These are phyloP conservation scores for Lachancea fermentati DNA, from an alignment of 805 yeast species.

Conservation along the genomic window DNA sequence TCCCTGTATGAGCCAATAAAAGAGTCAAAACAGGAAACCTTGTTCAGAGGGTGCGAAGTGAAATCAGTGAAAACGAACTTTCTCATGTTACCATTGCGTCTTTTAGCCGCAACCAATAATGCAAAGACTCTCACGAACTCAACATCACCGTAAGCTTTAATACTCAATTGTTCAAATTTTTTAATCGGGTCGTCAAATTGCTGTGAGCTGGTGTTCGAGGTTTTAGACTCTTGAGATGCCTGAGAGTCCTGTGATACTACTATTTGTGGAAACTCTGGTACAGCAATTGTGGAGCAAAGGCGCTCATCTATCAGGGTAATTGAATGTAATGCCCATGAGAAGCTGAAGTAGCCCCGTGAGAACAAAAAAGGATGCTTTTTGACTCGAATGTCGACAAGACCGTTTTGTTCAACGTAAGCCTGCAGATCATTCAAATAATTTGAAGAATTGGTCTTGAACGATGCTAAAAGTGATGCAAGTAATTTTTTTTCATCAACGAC, in stretches of 20 bases:
- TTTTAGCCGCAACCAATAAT: constrained; percentile 9
- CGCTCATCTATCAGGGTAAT: background rate
- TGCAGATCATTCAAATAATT: background rate
- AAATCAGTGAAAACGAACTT: constrained; percentile 26
- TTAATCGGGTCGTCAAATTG: constrained; percentile 5
- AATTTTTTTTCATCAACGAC: no score
- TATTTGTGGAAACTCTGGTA: background rate
- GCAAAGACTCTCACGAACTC: constrained; percentile 9
- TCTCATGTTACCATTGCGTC: constrained; percentile 4
- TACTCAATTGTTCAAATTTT: constrained; percentile 3
- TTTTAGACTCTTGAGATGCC: background rate
- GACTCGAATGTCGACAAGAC: background rate
- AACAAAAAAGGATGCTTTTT: constrained; percentile 2
- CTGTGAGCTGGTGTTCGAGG: background rate
- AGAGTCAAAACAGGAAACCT: constrained; percentile 21
- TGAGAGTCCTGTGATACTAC: background rate
- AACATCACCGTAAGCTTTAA: background rate
- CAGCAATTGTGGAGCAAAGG: no score
- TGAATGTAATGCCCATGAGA: constrained; percentile 4
- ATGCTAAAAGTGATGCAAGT: no score
- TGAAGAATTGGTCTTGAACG: background rate
- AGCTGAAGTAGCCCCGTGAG: constrained; percentile 4
- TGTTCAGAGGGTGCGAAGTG: constrained; percentile 16
- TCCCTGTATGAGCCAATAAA: constrained; percentile 18
- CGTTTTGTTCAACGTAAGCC: background rate